Evolutionary conservation across 2,329 filamentous ascomycete genomes (phyloP).

Genomic region (Monascus ruber): DNA sequence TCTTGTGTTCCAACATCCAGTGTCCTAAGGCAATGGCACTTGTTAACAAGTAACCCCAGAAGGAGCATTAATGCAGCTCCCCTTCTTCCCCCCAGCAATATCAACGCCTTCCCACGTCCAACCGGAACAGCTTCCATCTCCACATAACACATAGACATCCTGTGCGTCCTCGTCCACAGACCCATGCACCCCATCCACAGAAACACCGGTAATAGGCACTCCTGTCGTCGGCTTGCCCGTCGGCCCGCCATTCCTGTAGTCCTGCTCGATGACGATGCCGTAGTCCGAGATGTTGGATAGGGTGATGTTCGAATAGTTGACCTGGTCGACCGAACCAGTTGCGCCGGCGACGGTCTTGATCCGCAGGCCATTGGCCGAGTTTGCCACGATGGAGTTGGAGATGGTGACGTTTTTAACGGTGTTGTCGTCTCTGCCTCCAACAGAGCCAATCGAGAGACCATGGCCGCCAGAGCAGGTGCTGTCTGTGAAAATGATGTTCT

Average conservation of each 20-base stretch:
- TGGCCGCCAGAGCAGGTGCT: constrained; percentile 32
- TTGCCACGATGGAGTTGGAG: constrained; percentile 37
- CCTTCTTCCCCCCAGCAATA: constrained; percentile 42
- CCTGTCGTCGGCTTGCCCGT: constrained; percentile 26
- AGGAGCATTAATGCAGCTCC: constrained; percentile 33
- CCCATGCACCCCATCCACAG: constrained; percentile 24
- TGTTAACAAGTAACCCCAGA: constrained; percentile 19
- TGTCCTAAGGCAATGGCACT: no score
- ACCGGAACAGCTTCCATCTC: constrained; percentile 35
- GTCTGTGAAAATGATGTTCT: constrained; percentile 37
- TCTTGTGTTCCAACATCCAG: no score
- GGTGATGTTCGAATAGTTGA: constrained; percentile 44
- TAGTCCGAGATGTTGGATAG: constrained; percentile 41
- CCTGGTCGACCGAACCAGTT: constrained; percentile 40
- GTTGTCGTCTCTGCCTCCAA: constrained; percentile 42
- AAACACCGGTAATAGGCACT: constrained; percentile 28
- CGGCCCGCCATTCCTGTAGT: constrained; percentile 39
- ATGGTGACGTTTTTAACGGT: constrained; percentile 42
- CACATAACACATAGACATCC: constrained; percentile 45
- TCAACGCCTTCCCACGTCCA: constrained; percentile 39
- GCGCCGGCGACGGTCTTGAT: constrained; percentile 43
- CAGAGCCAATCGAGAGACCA: constrained; percentile 22
- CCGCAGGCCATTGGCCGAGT: constrained; percentile 25
- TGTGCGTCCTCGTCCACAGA: constrained; percentile 20
- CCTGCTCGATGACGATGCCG: constrained; percentile 42